phyloP scores from a whole-genome alignment of 169 alveolate species.

The Cyclospora cayetanensis region DNA sequence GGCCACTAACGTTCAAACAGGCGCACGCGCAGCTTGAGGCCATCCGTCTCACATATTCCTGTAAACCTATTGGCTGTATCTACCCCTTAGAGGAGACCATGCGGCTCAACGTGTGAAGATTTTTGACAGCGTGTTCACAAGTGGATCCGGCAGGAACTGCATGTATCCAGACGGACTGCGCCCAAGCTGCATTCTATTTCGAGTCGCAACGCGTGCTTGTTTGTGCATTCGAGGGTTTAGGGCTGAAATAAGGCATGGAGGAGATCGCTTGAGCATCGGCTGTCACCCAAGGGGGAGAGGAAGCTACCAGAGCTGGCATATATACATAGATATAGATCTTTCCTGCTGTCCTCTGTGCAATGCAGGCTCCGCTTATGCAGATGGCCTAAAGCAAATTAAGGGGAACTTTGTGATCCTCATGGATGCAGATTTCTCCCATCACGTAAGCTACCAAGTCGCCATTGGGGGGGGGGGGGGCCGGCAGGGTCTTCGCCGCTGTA shows the following conservation, averaged over 20 bases:
- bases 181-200: too few species aligned
- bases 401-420: constrained; percentile 94
- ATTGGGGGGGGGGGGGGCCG: too few species aligned
- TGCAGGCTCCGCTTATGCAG: constrained; percentile 92
- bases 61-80: too few species aligned
- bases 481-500: too few species aligned
- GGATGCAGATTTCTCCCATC: constrained; percentile 99
- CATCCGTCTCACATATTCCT: neutral
- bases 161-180: too few species aligned
- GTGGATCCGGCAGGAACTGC: too few species aligned
- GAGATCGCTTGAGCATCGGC: neutral
- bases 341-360: too few species aligned
- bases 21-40: neutral
- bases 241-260: neutral
- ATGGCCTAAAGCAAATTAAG: constrained; percentile 91
- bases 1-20: neutral
- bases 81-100: too few species aligned
- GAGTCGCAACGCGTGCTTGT: neutral
- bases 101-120: too few species aligned
- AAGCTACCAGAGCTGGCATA: neutral
- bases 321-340: neutral
- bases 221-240: neutral
- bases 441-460: too few species aligned
- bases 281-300: neutral
- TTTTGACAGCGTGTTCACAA: too few species aligned